These are phyloP conservation scores for Fusarium austroafricanum DNA, from an alignment of 2,329 filamentous ascomycete species.

Conservation along the genomic window DNA sequence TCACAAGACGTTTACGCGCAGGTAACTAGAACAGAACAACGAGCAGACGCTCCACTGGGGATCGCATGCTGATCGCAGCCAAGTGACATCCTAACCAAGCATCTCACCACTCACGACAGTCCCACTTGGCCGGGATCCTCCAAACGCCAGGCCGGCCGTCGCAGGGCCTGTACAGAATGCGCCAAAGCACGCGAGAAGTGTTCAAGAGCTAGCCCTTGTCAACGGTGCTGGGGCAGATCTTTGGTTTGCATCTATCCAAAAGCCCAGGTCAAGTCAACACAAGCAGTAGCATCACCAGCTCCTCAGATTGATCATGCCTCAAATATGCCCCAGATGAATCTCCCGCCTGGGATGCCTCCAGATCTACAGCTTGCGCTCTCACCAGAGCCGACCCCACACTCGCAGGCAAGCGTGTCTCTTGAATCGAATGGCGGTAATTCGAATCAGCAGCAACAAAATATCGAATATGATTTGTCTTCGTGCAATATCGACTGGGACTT, in stretches of 20 bases:
- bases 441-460: neutral
- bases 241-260: conserved; percentile 21
- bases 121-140: neutral
- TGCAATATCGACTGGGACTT: conserved; percentile 34
- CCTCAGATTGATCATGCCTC: neutral
- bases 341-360: no score
- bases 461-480: conserved; percentile 6
- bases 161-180: conserved; percentile 32
- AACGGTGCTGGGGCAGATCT: conserved; percentile 16
- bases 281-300: accelerated
- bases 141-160: neutral
- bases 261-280: accelerated
- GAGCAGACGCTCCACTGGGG: no score
- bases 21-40: conserved; percentile 5
- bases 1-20: conserved; percentile 34
- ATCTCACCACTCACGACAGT: conserved; percentile 5
- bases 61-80: accelerated
- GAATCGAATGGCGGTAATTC: no score
- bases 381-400: neutral
- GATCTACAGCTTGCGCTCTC: no score
- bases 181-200: conserved; percentile 34
- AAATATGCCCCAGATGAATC: no score
- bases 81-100: conserved; percentile 12
- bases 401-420: neutral
- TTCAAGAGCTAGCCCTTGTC: conserved; percentile 19